A percentile compares a stretch with the other conserved stretches of the same genome.
These are phyloP conservation scores for Collybia nuda DNA, from an alignment of 768 basidiomycete species.

Conservation along the genomic window DNA sequence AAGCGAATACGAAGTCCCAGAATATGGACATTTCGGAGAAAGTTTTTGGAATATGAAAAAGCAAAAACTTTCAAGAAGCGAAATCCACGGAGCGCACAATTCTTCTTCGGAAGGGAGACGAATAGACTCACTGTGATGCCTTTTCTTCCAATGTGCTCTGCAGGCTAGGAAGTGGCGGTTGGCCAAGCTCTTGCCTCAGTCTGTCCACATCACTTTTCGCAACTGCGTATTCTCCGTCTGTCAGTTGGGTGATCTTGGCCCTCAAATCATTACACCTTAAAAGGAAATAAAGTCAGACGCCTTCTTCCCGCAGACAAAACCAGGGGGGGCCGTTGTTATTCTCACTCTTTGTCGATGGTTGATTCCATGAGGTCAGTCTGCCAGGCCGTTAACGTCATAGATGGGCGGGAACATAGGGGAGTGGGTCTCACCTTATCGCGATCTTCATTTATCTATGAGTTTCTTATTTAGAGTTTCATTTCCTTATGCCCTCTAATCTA, in stretches of 20 bases:
- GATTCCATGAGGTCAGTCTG: constrained; percentile 70
- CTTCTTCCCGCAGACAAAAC: no score
- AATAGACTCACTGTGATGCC: constrained; percentile 43
- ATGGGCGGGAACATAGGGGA: constrained; percentile 4
- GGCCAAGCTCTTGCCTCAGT: constrained; percentile 74
- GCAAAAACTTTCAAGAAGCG: no score
- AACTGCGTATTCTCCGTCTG: constrained; percentile 73
- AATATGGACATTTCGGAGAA: background rate
- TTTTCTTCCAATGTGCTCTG: constrained; percentile 77
- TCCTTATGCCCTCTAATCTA: background rate
- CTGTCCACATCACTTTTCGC: constrained; percentile 79
- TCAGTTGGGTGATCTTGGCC: constrained; percentile 61
- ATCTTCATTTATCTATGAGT: constrained; percentile 75
- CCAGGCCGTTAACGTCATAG: constrained; percentile 9
- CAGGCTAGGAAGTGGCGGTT: constrained; percentile 68
- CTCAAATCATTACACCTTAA: constrained; percentile 66
- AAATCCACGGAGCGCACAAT: background rate
- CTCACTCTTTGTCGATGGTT: constrained; percentile 69
- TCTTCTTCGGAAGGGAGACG: constrained; percentile 5
- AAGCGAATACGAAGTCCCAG: background rate
- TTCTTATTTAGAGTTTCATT: constrained; percentile 7
- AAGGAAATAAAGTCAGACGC: constrained; percentile 5
- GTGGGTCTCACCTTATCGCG: constrained; percentile 57
- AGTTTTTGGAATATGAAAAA: no score
- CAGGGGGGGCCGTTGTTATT: background rate